Conservation (phyloP, 208 protist species). For the Crithidia bombi region DNA sequence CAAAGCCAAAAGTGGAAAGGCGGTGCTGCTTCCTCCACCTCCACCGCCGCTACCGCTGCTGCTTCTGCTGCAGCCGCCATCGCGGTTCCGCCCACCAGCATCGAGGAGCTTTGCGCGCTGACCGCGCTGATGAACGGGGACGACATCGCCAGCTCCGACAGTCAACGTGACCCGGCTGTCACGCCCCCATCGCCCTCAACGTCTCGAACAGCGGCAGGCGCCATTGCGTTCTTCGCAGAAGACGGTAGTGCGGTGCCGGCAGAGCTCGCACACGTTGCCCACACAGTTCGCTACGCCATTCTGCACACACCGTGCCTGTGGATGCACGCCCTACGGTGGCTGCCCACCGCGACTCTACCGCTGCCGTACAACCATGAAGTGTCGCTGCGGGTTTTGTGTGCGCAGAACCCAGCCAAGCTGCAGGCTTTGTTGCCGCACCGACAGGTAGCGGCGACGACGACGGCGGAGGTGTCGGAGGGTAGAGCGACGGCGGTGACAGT, state of each 20-base stretch:
- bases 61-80: neutral
- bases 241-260: constrained; percentile 28
- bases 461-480: neutral
- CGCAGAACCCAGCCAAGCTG: constrained; percentile 22
- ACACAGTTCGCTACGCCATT: constrained; percentile 67
- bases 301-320: constrained; percentile 41
- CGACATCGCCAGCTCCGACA: neutral
- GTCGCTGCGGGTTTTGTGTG: constrained; percentile 30
- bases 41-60: too few relatives aligned
- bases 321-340: constrained; percentile 53
- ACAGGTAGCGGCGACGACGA: neutral
- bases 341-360: constrained; percentile 48
- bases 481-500: neutral
- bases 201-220: neutral
- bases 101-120: constrained; percentile 13
- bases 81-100: neutral
- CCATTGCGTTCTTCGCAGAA: constrained; percentile 3
- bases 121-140: constrained; percentile 2
- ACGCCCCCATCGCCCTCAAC: neutral
- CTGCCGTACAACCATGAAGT: constrained; percentile 48
- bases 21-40: too few relatives aligned
- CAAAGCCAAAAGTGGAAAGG: too few relatives aligned
- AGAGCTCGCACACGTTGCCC: constrained; percentile 50
- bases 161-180: neutral
- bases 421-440: constrained; percentile 9